Evolutionary conservation across 192 early-diverging fungal genomes (phyloP), one percentile per base, ranked within the genome.

Genomic region (Spizellomyces punctatus): DNA sequence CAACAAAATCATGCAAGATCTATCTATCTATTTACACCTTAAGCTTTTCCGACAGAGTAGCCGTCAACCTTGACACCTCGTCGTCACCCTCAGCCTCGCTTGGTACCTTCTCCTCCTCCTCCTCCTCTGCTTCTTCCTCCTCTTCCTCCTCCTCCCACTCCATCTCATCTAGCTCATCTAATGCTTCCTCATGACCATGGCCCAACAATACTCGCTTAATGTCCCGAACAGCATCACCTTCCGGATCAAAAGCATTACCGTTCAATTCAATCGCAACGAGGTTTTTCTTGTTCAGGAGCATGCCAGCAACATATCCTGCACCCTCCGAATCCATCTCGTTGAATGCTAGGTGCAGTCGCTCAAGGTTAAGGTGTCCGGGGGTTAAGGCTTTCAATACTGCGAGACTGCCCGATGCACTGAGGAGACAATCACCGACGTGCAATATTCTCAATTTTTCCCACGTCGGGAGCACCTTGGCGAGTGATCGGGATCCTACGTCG

Each of bases 141-240:
- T 82, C 80, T 8, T 87, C 85, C 19, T 85, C 83, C 6, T 86
- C 85, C 7, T 81, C 82, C 41, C 64, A 64, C 46, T 96, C 94
- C 95, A 99, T 99, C 66, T 99, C 96, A 64, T 97, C 95, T 47
- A 99, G 80, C 64, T 96, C 96, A 49, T 93, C 95, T 55, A 99
- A 78, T 27, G 90, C 91, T 67, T 95, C 94, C 58, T 84, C 86
- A 63, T 90, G 63, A 10, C 89, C 93, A 63, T 90, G 85, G 67
- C 79, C 81, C 36, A 83, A 63, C 7, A 99, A 77, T 6, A 89
- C 89, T 17, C 86, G 85, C 60, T 85, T 85, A 66, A 97, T 88
- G 41, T 82, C 72, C 64, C 91, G 85, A 12, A 95, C 93, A 7
- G 87, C 88, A 14, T 85, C 85, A 65, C 91, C 86, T 45, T 97